These are phyloP conservation scores for barley (Hordeum vulgare) DNA, from an alignment of 176 grass and related monocot genomes.

Conservation along the genomic window MorexV3_pseudomolecules_assembly NC_058518.1:36913081-36913580, in stretches of 20 bases:
- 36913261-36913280: slow-evolving; percentile 65
- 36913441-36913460: slow-evolving; percentile 5
- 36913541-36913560: not conserved
- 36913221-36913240: slow-evolving; percentile 82
- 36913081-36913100: not conserved
- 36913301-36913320: slow-evolving; percentile 85
- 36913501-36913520: not conserved
- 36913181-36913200: not conserved
- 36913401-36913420: slow-evolving; percentile 12
- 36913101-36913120: not conserved
- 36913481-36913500: not conserved
- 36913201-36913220: slow-evolving; percentile 3
- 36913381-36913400: slow-evolving; percentile 54
- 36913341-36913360: slow-evolving; percentile 96
- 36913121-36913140: slow-evolving; percentile 3
- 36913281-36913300: slow-evolving; percentile 93
- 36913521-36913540: not conserved
- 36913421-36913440: slow-evolving; percentile 8
- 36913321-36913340: slow-evolving; percentile 87
- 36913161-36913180: not conserved
- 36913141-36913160: not conserved
- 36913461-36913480: not conserved
- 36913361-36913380: slow-evolving; percentile 97
- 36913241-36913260: slow-evolving; percentile 45
- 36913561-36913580: not conserved